Evolutionary conservation across 1,139 yeast species (phyloP).

Genomic region (Suhomyces coccinellae): DNA sequence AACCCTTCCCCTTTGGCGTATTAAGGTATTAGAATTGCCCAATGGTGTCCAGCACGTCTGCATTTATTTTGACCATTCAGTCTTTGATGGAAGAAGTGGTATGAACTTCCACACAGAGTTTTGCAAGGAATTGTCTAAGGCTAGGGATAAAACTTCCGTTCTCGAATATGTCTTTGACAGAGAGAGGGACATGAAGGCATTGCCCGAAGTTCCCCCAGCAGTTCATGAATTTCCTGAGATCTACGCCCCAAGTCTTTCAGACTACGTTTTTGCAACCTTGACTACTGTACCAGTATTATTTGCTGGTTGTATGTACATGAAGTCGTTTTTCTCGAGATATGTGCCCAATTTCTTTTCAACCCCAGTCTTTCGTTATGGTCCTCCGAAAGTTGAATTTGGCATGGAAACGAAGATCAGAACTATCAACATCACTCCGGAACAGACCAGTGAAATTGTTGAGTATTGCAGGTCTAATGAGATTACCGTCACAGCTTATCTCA

Average conservation of each 20-base stretch:
- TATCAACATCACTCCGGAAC: conserved; percentile 12
- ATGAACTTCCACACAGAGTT: conserved; percentile 17
- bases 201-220: neutral
- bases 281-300: neutral
- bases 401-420: conserved; percentile 10
- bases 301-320: neutral
- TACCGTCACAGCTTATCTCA: conserved; percentile 16
- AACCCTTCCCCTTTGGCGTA: conserved; percentile 31
- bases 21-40: conserved; percentile 19
- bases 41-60: conserved; percentile 12
- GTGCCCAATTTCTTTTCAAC: conserved; percentile 1
- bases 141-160: neutral
- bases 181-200: neutral
- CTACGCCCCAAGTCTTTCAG: neutral
- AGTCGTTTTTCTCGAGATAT: neutral
- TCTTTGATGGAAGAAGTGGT: conserved; percentile 18
- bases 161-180: conserved; percentile 5
- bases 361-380: conserved; percentile 8
- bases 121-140: conserved; percentile 9
- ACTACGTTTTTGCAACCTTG: neutral
- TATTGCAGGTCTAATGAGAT: conserved; percentile 10
- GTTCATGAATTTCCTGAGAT: neutral
- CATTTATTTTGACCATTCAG: conserved; percentile 15
- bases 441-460: conserved; percentile 3
- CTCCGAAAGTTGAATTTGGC: neutral